These are phyloP conservation scores for Nowakowskiella sp. DNA, from an alignment of 192 early-diverging fungal genomes.

Conservation along the genomic window DNA sequence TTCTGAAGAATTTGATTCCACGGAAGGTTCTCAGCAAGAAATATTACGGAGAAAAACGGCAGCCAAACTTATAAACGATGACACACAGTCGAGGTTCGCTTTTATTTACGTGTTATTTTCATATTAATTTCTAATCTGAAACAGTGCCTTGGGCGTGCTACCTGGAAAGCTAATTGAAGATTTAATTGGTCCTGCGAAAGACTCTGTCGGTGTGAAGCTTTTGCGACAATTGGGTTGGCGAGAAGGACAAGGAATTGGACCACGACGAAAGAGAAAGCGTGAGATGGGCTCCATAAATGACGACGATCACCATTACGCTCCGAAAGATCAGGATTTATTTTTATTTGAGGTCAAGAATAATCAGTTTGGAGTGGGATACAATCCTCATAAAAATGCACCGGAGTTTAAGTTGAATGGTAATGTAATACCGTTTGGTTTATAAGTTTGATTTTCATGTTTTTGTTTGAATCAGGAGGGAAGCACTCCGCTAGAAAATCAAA, in stretches of 20 bases:
- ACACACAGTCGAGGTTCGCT: background rate
- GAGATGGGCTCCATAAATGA: constrained; percentile 20
- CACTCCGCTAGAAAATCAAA: constrained; percentile 18
- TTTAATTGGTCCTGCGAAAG: constrained; percentile 53
- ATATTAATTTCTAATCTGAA: too few species aligned
- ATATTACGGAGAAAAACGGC: constrained; percentile 38
- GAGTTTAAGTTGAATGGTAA: constrained; percentile 37
- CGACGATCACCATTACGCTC: constrained; percentile 60
- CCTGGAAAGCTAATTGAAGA: constrained; percentile 44
- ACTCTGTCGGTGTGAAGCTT: constrained; percentile 57
- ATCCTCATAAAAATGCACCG: constrained; percentile 57
- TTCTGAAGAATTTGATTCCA: constrained; percentile 55
- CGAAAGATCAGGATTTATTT: constrained; percentile 38
- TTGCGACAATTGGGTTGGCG: constrained; percentile 82
- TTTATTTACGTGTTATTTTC: background rate
- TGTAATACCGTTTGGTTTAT: background rate
- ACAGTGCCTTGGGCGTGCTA: constrained; percentile 31
- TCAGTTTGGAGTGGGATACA: constrained; percentile 59
- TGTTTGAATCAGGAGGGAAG: background rate
- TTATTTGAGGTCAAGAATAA: constrained; percentile 37
- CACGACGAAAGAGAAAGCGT: constrained; percentile 45
- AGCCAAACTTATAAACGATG: background rate
- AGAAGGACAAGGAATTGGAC: constrained; percentile 78
- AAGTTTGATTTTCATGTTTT: background rate
- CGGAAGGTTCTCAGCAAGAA: constrained; percentile 57